Evolutionary conservation across 1,284 basidiomycete genomes (phyloP).

Genomic region (Volvariella surrecta): DNA sequence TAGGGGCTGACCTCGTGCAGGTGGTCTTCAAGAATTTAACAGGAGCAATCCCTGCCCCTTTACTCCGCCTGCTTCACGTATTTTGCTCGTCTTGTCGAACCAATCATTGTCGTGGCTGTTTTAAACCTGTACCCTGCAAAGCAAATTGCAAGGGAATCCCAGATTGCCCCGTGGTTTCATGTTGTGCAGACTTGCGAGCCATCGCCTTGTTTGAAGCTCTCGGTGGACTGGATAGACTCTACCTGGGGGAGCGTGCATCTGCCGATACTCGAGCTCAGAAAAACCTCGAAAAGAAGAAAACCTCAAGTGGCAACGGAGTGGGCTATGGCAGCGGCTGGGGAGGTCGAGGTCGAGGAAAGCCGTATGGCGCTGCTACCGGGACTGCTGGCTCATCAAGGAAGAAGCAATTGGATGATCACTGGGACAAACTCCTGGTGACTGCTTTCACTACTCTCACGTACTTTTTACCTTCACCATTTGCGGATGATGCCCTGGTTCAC

Average conservation of each 20-base stretch:
- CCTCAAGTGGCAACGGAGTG: slow-evolving; percentile 19
- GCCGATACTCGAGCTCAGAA: slow-evolving; percentile 29
- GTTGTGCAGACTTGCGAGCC: slow-evolving; percentile 38
- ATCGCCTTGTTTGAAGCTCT: slow-evolving; percentile 42
- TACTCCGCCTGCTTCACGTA: slow-evolving; percentile 31
- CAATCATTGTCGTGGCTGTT: slow-evolving; percentile 42
- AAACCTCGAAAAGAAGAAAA: slow-evolving; percentile 15
- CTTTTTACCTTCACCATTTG: slow-evolving; percentile 37
- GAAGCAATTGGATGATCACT: slow-evolving; percentile 19
- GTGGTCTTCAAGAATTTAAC: slow-evolving; percentile 28
- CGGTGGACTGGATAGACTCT: slow-evolving; percentile 37
- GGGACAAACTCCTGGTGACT: slow-evolving; percentile 32
- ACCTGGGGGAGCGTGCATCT: slow-evolving; percentile 29
- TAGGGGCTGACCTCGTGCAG: slow-evolving; percentile 16
- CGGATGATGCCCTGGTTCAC: slow-evolving; percentile 29
- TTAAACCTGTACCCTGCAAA: slow-evolving; percentile 27
- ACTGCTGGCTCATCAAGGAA: slow-evolving; percentile 6
- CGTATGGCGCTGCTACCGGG: slow-evolving; percentile 2
- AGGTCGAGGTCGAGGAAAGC: slow-evolving; percentile 1
- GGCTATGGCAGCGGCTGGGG: slow-evolving; percentile 45
- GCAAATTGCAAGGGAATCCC: slow-evolving; percentile 30
- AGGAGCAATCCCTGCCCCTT: slow-evolving; percentile 21
- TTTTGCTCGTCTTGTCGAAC: slow-evolving; percentile 32
- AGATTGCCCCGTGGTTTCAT: slow-evolving; percentile 28
- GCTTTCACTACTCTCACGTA: slow-evolving; percentile 29